Evolutionary conservation across 1,284 basidiomycete species (phyloP), one percentile per base, ranked within the genome.

Genomic region (Trametes polyzona): DNA sequence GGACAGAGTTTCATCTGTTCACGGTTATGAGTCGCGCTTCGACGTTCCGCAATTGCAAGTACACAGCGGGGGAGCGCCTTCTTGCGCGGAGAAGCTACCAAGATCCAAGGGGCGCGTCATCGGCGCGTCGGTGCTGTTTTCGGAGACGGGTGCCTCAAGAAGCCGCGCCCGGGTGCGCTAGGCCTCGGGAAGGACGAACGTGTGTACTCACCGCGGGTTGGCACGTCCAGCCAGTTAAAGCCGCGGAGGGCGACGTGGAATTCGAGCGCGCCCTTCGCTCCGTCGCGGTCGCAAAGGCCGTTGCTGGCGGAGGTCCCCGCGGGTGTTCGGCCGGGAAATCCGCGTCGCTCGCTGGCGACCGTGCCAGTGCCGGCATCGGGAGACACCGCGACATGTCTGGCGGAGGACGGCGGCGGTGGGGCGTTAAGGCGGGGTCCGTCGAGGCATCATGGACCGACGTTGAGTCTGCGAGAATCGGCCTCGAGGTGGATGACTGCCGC

Each of bases 311-410:
- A 24, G 30, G 41, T 23, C 30, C 44, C 12, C 30, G 29, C 35
- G 24, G 19, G 44, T 21, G 29, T 27, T 30, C 17, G 17, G 30
- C 17, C n/a, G 39, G 39, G 19, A 48, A 43, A 17, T 24, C 39
- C 24, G n/a, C n/a, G 39, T 33, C 11, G 33, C 37, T 29, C 36
- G 24, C 17, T 9, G 29, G 21, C 26, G 10, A 29, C 36, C 44
- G 44, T 37, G 32, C 33, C 44, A 17, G 37, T 55, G 40, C 53
- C 53, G 53, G 39, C 53, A 55, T 35, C 7, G 24, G 5, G 17
- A 36, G 23, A 55, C 36, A 29, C 16, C n/a, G n/a, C n/a, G 39
- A 48, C 53, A 33, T 21, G 12, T n/a, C 29, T 29, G 21, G 30
- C 44, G 36, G 46, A 19, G 27, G 19, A 30, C 44, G 23, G 35